Evolutionary conservation across 768 basidiomycete genomes (phyloP).

Genomic region (Clitopilus passeckerianus): DNA sequence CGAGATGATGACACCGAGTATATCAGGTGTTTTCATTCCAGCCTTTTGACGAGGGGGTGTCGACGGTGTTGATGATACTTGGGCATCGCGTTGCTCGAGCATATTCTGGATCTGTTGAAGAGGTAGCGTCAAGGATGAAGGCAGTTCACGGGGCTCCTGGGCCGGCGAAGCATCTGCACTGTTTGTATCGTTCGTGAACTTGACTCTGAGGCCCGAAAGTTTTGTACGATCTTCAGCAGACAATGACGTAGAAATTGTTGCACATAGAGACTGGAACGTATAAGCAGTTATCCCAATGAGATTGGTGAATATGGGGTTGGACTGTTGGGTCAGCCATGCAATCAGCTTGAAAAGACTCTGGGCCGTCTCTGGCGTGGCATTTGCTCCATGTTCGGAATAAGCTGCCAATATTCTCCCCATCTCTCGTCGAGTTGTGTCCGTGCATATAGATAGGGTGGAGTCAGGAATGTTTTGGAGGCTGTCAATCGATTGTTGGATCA

Average conservation of each 20-base stretch:
- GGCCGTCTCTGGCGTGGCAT: slow-evolving; percentile 30
- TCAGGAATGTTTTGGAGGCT: slow-evolving; percentile 19
- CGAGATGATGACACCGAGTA: slow-evolving; percentile 54
- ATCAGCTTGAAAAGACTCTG: slow-evolving; percentile 36
- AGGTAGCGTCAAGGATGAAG: slow-evolving; percentile 38
- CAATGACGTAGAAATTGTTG: slow-evolving; percentile 22
- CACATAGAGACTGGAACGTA: slow-evolving; percentile 42
- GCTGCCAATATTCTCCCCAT: slow-evolving; percentile 26
- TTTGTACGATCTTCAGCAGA: slow-evolving; percentile 16
- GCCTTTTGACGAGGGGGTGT: slow-evolving; percentile 36
- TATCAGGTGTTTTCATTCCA: slow-evolving; percentile 36
- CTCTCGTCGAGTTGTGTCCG: slow-evolving; percentile 26
- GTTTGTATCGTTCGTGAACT: slow-evolving; percentile 36
- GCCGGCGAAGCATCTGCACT: slow-evolving; percentile 15
- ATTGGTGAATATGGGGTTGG: slow-evolving; percentile 35
- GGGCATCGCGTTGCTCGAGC: slow-evolving; percentile 22
- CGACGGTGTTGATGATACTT: slow-evolving; percentile 23
- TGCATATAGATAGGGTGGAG: slow-evolving; percentile 10
- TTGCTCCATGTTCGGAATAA: slow-evolving; percentile 26
- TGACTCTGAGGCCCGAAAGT: slow-evolving; percentile 18
- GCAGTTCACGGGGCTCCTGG: slow-evolving; percentile 27
- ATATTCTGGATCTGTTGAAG: slow-evolving; percentile 43
- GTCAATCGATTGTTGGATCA: slow-evolving; percentile 15
- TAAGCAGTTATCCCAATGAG: slow-evolving; percentile 45
- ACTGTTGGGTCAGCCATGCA: slow-evolving; percentile 45